phyloP scores from a whole-genome alignment of 345 rosid species.

The Tarenaya hassleriana region DNA sequence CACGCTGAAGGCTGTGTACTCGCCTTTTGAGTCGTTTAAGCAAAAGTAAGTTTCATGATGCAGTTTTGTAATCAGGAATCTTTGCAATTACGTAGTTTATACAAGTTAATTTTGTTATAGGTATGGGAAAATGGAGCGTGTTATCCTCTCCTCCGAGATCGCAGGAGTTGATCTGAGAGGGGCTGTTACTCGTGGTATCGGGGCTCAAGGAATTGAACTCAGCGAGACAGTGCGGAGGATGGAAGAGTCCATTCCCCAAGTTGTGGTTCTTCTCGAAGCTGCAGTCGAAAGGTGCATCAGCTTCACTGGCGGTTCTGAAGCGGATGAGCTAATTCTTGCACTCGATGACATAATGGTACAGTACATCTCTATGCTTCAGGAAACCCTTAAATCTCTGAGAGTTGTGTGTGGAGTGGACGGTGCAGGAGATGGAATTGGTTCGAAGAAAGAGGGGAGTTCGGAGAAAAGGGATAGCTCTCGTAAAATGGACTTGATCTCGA shows the following conservation, averaged over 20 bases:
- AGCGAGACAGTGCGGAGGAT: slow-evolving; percentile 96
- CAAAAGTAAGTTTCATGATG: slow-evolving; percentile 55
- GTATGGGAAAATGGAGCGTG: slow-evolving; percentile 94
- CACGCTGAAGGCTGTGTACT: slow-evolving; percentile 79
- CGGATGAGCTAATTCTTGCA: slow-evolving; percentile 87
- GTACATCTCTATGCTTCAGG: slow-evolving; percentile 85
- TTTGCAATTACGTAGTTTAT: slow-evolving; percentile 18
- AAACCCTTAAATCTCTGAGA: slow-evolving; percentile 88
- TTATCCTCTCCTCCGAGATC: slow-evolving; percentile 80
- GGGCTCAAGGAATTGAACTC: slow-evolving; percentile 98
- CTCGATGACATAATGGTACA: slow-evolving; percentile 88
- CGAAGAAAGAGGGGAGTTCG: slow-evolving; percentile 56
- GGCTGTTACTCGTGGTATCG: slow-evolving; percentile 93
- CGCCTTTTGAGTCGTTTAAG: slow-evolving; percentile 81
- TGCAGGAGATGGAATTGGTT: slow-evolving; percentile 38
- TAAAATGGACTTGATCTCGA: slow-evolving; percentile 59
- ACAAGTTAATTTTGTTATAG: slow-evolving; percentile 32
- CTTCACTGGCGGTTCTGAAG: slow-evolving; percentile 97
- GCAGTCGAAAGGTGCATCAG: slow-evolving; percentile 91
- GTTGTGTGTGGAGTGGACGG: slow-evolving; percentile 82
- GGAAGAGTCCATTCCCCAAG: slow-evolving; percentile 98
- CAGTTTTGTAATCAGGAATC: background rate
- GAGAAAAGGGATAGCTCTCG: slow-evolving; percentile 49
- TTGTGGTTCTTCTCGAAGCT: slow-evolving; percentile 86
- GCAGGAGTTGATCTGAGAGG: slow-evolving; percentile 94